Evolutionary conservation across 2,329 filamentous ascomycete genomes (phyloP).

Genomic region (Paracoccidioides brasiliensis): DNA sequence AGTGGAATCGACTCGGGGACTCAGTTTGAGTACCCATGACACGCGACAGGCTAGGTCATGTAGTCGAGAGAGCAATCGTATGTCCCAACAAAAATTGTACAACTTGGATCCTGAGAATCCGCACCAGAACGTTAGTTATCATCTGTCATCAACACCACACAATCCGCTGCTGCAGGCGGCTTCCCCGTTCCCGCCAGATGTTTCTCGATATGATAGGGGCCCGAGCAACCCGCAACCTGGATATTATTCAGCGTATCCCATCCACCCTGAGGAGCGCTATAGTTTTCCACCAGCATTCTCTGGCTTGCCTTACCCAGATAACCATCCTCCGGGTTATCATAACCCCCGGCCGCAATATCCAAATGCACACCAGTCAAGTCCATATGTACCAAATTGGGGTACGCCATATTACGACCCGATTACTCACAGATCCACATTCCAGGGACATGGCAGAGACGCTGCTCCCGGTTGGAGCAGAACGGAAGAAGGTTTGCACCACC

Average conservation of each 20-base stretch:
- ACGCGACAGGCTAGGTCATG: neutral
- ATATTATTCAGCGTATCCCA: neutral
- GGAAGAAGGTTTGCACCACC: neutral
- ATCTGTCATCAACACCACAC: neutral
- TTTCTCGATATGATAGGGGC: neutral
- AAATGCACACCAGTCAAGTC: neutral
- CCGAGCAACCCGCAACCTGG: neutral
- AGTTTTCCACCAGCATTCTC: neutral
- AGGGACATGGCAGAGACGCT: no score
- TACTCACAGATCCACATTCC: neutral
- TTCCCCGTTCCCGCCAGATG: neutral
- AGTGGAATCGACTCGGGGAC: neutral
- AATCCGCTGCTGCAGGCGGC: neutral
- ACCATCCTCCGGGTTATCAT: neutral
- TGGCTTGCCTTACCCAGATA: neutral
- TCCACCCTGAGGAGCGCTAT: neutral
- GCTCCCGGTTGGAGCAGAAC: neutral
- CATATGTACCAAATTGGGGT: neutral
- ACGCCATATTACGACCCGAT: neutral
- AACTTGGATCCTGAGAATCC: neutral
- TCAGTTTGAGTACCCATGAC: neutral
- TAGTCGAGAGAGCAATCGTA: no score
- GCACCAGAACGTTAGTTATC: neutral
- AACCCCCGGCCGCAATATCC: neutral
- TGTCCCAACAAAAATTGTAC: neutral